Conservation (phyloP, 805 yeast species). For the Ogataea philodendri region DNA sequence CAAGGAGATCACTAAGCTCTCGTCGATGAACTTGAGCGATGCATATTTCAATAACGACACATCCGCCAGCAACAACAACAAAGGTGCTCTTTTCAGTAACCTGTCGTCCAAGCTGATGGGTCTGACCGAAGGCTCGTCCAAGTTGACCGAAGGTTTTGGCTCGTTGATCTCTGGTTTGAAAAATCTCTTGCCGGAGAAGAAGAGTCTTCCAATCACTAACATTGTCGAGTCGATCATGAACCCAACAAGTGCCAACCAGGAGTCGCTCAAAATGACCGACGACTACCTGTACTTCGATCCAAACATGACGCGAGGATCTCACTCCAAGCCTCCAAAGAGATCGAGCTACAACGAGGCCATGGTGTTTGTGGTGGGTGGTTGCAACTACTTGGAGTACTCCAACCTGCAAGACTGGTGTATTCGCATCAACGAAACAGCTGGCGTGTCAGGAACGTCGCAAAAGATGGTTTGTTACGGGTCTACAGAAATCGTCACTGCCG, state of each 20-base stretch:
- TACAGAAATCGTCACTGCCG: conserved; percentile 71
- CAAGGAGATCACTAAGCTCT: conserved; percentile 68
- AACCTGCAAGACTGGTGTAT: conserved; percentile 85
- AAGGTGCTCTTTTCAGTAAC: conserved; percentile 61
- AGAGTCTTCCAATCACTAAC: conserved; percentile 83
- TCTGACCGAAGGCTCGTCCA: conserved; percentile 63
- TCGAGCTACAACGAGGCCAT: conserved; percentile 76
- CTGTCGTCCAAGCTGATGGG: conserved; percentile 76
- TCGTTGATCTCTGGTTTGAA: conserved; percentile 85
- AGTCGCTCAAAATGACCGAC: conserved; percentile 72
- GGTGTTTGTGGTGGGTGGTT: conserved; percentile 96
- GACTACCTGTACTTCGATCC: conserved; percentile 92
- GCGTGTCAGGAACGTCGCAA: conserved; percentile 18
- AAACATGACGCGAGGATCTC: conserved; percentile 78
- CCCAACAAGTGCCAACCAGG: conserved; percentile 62
- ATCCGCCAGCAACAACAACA: conserved; percentile 33
- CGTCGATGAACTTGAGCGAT: conserved; percentile 37
- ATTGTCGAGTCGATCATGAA: conserved; percentile 91
- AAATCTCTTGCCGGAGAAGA: conserved; percentile 82
- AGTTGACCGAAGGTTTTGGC: conserved; percentile 84
- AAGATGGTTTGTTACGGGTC: conserved; percentile 82
- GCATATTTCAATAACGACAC: conserved; percentile 30
- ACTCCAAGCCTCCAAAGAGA: conserved; percentile 83
- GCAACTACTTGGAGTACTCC: conserved; percentile 90
- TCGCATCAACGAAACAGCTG: conserved; percentile 25